Base-by-base conservation (phyloP, 257 asterid genomes). In the Ajuga chamaepitys region DNA sequence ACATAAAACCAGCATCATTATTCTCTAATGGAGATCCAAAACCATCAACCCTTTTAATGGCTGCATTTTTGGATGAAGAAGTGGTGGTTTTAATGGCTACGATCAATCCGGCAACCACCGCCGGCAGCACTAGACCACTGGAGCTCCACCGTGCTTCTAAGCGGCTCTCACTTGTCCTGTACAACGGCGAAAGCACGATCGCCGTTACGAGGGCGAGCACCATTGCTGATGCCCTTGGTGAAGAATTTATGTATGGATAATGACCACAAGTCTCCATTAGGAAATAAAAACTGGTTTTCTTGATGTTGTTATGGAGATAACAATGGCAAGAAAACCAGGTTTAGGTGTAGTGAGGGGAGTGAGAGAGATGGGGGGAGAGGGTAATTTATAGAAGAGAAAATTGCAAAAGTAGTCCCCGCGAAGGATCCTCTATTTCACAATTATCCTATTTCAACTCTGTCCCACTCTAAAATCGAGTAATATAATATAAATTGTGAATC, bases 181-280 rank as follows among this genome's bases (percentile, higher is more conserved):
- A 85, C 37, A 90, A 57, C 0, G 97, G 95, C 2, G 96, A 87
- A 20, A 90, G 91, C 30, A 84, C 58, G n/a, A 88, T 20, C 2
- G 95, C 91, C 0, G 86, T 71, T 11, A 76, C 75, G 25, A 85
- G 57, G 20, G 97, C 86, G 46, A 90, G 64, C 21, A 60, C 80
- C 96, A 85, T 85, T 1, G 92, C 97, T 30, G 75, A 51, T 37
- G 81, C 86, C 75, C 91, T 86, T 5, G 85, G 85, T 5, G 96
- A 90, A 28, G 95, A 82, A 45, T 69, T 65, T 7, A 70, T 68
- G 34, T 42, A 45, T 22, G 77, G 58, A 16, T 54, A 58, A 35
- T 72, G 40, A 24, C 58, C 63, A 53, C 30, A 30, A 10, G 72
- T 75, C 5, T 82, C 91, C 94, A 86, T 86, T 67, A n/a, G n/a